These are phyloP conservation scores for Ophiostoma piceae DNA, from an alignment of 2,329 filamentous ascomycete species.

Conservation along the genomic window DNA sequence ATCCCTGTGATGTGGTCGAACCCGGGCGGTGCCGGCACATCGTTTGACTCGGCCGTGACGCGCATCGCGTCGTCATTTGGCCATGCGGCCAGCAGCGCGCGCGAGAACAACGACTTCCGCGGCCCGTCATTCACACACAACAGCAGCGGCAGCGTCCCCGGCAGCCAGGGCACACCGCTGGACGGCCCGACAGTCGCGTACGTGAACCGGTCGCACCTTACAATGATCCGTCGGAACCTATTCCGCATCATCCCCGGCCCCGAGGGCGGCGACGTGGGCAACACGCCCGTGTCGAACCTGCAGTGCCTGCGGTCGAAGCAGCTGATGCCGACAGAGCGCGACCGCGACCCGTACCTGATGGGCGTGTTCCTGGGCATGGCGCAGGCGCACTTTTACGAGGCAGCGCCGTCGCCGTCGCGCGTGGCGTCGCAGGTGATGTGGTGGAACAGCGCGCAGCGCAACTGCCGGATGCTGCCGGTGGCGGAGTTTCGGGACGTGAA, in stretches of 20 bases:
- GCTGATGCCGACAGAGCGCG: conserved; percentile 43
- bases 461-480: not conserved
- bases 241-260: conserved; percentile 45
- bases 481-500: conserved; percentile 43
- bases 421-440: conserved; percentile 30
- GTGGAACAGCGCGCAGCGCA: conserved; percentile 21
- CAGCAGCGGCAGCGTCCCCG: not conserved
- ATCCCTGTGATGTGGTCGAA: conserved; percentile 48
- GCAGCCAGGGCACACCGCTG: conserved; percentile 27
- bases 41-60: conserved; percentile 37
- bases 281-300: conserved; percentile 45
- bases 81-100: conserved; percentile 23
- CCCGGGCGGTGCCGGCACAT: conserved; percentile 30
- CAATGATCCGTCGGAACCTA: conserved; percentile 43
- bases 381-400: conserved; percentile 48
- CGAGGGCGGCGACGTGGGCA: conserved; percentile 34
- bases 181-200: conserved; percentile 42
- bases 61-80: conserved; percentile 34
- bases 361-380: conserved; percentile 53
- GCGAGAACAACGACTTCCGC: conserved; percentile 21
- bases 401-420: conserved; percentile 21
- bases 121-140: conserved; percentile 26
- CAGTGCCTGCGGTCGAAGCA: conserved; percentile 44
- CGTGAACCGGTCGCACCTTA: conserved; percentile 45
- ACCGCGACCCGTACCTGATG: conserved; percentile 50